A percentile compares a stretch with the other conserved stretches of the same genome.
These are phyloP conservation scores for Alternaria arborescens DNA, from an alignment of 2,329 filamentous ascomycete genomes.

Conservation along the genomic window DNA sequence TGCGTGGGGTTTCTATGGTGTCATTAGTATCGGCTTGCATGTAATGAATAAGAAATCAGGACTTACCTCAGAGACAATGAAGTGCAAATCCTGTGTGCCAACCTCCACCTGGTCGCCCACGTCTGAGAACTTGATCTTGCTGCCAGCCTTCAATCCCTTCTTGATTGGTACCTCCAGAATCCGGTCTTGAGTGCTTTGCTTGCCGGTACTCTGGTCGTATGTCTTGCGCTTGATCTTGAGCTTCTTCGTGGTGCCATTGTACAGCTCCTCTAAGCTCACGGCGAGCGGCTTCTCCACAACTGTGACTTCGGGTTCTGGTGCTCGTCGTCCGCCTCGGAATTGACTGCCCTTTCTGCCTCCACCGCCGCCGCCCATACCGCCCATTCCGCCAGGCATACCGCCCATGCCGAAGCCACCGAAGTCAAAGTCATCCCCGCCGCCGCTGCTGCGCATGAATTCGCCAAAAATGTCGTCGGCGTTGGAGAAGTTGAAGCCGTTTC, in stretches of 20 bases:
- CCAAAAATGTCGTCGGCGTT: constrained; percentile 85
- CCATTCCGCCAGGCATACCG: constrained; percentile 43
- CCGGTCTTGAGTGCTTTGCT: constrained; percentile 85
- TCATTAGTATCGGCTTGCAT: constrained; percentile 26
- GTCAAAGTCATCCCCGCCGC: constrained; percentile 62
- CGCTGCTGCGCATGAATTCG: constrained; percentile 75
- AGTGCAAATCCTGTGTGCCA: constrained; percentile 92
- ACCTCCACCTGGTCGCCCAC: constrained; percentile 99
- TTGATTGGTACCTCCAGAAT: constrained; percentile 96
- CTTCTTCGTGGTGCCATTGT: constrained; percentile 88
- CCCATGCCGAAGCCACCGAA: constrained; percentile 53
- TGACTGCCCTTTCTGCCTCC: constrained; percentile 48
- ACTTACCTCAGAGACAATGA: constrained; percentile 90
- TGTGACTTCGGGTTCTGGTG: constrained; percentile 81
- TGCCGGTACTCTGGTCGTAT: constrained; percentile 80
- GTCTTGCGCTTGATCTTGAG: constrained; percentile 98
- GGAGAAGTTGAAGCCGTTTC: constrained; percentile 80
- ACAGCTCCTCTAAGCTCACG: constrained; percentile 87
- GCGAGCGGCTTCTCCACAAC: constrained; percentile 86
- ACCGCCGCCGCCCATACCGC: constrained; percentile 56
- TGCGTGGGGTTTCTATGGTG: constrained; percentile 79
- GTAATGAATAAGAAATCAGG: background rate
- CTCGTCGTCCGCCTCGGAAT: constrained; percentile 53
- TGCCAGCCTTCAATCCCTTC: constrained; percentile 92
- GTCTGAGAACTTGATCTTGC: constrained; percentile 97